Base-by-base conservation (phyloP, 495 filamentous ascomycete genomes). In the Neurospora tetraspora region DNA sequence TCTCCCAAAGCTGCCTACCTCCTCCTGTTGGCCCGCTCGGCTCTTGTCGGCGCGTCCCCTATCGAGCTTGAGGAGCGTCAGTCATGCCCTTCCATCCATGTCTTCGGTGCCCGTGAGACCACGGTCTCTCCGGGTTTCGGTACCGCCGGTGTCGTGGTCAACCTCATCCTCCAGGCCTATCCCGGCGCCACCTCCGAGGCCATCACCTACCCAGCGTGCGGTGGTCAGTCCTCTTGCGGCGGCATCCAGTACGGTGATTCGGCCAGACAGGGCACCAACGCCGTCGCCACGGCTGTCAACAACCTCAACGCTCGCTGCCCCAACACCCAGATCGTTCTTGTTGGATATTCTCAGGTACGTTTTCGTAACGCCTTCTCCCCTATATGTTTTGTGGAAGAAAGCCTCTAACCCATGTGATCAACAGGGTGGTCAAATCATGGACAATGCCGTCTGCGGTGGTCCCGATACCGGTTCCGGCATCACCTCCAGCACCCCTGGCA, bases 51-150 rank as follows among this genome's bases (percentile, higher is more conserved):
- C 70, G 79, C 74, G 23, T 78, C 77, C 3, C 79, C 79, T 37
- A 69, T 80, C 71, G 77, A 78, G 38, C 69, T 77, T 16, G 75
- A 72, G 80, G 85, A 71, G 74, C 76, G 78, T 31, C 75, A 77
- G 27, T 77, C 74, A 1, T 88, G 86, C 77, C 85, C 86, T 4
- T 73, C 80, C 40, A 82, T 90, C 70, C 89, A 91, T 74, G 81
- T 89, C 42, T 88, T 91, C 65, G 89, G 88, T 18, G 90, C 89
- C 7, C 87, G 90, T 69, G 90, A 91, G 80, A 91, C 89, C 3
- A 89, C 87, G 0, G 89, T 76, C 2, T 69, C 85, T 1, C 73
- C 83, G 23, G 89, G 89, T 8, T 90, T 85, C 75, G 89, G 89
- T 9, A 86, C 87, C 4, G 78, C 86, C 38, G 81, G 76, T 53